phyloP scores from a whole-genome alignment of 1,284 basidiomycete species.

The Moniliophthora roreri region DNA sequence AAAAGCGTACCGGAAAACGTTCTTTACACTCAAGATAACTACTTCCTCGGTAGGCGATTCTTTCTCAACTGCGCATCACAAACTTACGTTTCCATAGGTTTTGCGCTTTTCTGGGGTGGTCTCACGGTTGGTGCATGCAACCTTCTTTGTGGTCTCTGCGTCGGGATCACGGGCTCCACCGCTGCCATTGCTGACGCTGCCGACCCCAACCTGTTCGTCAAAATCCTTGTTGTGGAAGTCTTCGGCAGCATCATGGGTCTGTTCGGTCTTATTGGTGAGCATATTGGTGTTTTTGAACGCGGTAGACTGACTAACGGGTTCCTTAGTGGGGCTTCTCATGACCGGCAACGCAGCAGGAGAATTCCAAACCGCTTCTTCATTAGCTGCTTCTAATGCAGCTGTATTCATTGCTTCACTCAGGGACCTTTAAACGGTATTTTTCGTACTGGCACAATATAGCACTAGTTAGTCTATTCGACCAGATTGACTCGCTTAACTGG shows the following conservation, averaged over 20 bases:
- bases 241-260: constrained; percentile 92
- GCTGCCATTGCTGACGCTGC: constrained; percentile 92
- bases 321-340: constrained; percentile 68
- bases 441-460: too few species aligned
- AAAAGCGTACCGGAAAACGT: constrained; percentile 54
- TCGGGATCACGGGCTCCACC: constrained; percentile 90
- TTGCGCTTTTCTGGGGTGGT: constrained; percentile 93
- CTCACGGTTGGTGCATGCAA: constrained; percentile 90
- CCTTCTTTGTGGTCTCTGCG: constrained; percentile 89
- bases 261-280: constrained; percentile 89
- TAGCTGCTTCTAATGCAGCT: constrained; percentile 18
- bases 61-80: too few species aligned
- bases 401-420: background rate
- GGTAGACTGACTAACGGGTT: background rate
- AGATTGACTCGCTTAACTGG: too few species aligned
- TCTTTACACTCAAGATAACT: constrained; percentile 82
- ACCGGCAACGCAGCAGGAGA: constrained; percentile 50
- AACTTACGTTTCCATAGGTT: constrained; percentile 72
- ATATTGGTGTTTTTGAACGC: constrained; percentile 21
- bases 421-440: too few species aligned
- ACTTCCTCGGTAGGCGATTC: constrained; percentile 80
- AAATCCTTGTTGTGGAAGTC: constrained; percentile 92
- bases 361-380: constrained; percentile 41
- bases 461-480: too few species aligned
- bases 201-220: constrained; percentile 90